Percentiles rank a stretch among this genome's conserved stretches.
Conservation (phyloP, 2,329 filamentous ascomycete genomes). For the Aspergillus thermomutatus region DNA sequence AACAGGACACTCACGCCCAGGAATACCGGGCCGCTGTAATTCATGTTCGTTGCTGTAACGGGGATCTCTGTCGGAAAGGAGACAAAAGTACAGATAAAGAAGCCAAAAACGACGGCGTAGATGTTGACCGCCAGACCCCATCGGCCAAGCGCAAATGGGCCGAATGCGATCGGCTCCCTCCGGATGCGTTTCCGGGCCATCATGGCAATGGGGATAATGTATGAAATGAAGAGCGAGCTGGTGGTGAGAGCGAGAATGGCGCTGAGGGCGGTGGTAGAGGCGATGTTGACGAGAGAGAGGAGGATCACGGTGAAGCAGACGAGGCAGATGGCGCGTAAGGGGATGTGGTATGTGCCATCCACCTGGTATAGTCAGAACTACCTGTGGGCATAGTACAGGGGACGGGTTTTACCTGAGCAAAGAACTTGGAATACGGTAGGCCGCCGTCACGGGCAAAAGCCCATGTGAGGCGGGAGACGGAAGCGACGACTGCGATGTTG, state of each 20-base stretch:
- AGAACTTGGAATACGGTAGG: constrained; percentile 30
- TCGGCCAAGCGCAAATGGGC: constrained; percentile 14
- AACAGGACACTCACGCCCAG: not conserved
- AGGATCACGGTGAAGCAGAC: constrained; percentile 30
- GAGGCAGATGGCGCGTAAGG: constrained; percentile 36
- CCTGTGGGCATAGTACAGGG: no score
- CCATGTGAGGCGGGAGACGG: constrained; percentile 49
- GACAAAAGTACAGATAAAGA: not conserved
- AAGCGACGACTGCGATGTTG: constrained; percentile 43
- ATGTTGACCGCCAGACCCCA: constrained; percentile 32
- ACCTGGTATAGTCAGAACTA: no score
- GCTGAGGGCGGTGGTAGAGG: constrained; percentile 36
- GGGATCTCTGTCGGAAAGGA: not conserved
- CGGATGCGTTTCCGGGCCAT: constrained; percentile 34
- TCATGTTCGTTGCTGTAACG: not conserved
- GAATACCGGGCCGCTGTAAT: not conserved
- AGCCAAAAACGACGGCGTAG: constrained; percentile 28
- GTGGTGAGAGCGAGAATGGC: constrained; percentile 40
- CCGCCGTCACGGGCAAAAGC: constrained; percentile 49
- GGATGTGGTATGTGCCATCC: constrained; percentile 31
- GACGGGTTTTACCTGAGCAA: no score
- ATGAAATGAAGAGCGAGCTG: constrained; percentile 38
- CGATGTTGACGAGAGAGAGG: constrained; percentile 40
- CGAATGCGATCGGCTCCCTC: constrained; percentile 18
- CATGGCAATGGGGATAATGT: constrained; percentile 37